A percentile compares a stretch with the other conserved stretches of the same genome.
Conservation (phyloP, 371 early-diverging fungal genomes). For the Capniomyces stellatus region DNA sequence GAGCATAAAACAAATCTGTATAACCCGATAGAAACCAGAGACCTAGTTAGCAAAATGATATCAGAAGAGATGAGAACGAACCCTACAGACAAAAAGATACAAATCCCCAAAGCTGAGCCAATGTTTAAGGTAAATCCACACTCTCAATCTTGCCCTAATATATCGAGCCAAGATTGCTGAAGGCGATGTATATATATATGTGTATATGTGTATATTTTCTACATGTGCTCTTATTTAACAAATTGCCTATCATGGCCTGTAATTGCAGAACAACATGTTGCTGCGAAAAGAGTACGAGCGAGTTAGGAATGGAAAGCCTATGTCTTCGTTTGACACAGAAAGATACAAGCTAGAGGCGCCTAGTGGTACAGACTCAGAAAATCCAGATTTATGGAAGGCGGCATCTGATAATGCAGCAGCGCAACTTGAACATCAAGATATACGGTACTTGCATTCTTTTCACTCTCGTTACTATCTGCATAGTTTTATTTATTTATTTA, state of each 20-base stretch:
- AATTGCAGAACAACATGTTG: constrained; percentile 21
- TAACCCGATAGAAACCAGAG: neutral
- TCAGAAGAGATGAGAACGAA: neutral
- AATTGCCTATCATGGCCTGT: neutral
- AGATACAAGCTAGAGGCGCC: constrained; percentile 45
- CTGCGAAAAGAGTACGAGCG: constrained; percentile 45
- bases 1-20: neutral
- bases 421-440: constrained; percentile 65
- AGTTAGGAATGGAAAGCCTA: constrained; percentile 29
- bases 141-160: too few species aligned
- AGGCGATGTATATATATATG: too few species aligned
- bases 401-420: constrained; percentile 64
- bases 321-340: constrained; percentile 35
- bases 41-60: neutral
- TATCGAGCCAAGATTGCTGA: too few species aligned
- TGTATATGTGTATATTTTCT: too few species aligned
- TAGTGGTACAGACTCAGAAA: constrained; percentile 16
- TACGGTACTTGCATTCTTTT: constrained; percentile 19
- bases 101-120: neutral
- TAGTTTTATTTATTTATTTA: neutral
- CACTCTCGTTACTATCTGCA: too few species aligned
- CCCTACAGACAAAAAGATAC: neutral
- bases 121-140: neutral
- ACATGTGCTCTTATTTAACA: too few species aligned
- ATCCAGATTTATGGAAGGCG: constrained; percentile 35